These are phyloP conservation scores for Caloboletus firmus DNA, from an alignment of 1,284 basidiomycete genomes.

Conservation along the genomic window DNA sequence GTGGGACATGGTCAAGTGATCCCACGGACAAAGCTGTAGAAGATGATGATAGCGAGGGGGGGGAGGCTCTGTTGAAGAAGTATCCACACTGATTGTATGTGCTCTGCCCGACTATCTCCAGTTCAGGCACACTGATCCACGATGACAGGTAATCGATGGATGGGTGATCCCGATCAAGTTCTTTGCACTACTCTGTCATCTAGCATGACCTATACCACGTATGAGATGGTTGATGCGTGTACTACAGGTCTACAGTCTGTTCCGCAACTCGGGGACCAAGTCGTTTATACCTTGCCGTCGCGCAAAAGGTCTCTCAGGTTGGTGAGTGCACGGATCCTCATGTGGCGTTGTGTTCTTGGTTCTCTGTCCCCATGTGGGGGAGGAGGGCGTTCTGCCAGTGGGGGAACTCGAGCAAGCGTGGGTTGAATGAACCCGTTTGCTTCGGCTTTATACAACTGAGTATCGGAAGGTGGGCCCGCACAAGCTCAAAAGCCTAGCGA, in stretches of 20 bases:
- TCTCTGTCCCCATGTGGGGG: constrained; percentile 91
- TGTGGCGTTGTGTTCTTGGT: constrained; percentile 76
- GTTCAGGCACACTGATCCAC: neutral
- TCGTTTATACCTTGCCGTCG: constrained; percentile 63
- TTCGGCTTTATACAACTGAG: too few species aligned
- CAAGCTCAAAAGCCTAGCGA: too few species aligned
- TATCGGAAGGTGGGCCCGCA: too few species aligned
- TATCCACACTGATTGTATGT: neutral
- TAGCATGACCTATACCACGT: neutral
- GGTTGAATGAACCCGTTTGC: too few species aligned
- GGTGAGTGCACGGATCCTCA: constrained; percentile 76
- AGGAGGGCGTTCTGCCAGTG: constrained; percentile 83
- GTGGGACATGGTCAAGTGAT: constrained; percentile 27
- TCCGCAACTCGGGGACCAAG: constrained; percentile 60
- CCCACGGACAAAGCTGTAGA: constrained; percentile 12
- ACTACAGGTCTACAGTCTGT: constrained; percentile 22
- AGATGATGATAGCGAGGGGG: neutral
- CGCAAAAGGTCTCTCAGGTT: constrained; percentile 71
- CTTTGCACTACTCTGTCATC: neutral
- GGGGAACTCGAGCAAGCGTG: constrained; percentile 73
- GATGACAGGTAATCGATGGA: neutral
- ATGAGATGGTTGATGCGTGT: neutral
- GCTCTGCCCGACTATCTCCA: neutral
- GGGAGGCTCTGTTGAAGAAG: too few species aligned
- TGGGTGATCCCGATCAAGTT: neutral